A percentile compares a stretch with the other conserved stretches of the same genome.
Evolutionary conservation across 805 yeast genomes (phyloP).

Genomic region (Lipomyces sp.): DNA sequence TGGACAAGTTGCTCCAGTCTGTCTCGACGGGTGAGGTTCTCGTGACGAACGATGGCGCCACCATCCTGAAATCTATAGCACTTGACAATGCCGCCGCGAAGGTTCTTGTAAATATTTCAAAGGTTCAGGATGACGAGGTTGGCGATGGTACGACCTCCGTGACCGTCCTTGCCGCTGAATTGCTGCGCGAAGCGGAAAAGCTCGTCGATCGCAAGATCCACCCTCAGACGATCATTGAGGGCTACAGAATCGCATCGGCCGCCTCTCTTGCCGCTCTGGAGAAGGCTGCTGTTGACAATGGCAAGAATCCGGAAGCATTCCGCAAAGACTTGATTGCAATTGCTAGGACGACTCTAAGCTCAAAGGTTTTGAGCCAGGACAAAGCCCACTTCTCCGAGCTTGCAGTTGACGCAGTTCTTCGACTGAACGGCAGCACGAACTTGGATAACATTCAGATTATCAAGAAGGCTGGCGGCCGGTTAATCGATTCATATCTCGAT

Average conservation of each 20-base stretch:
- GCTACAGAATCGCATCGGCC: slow-evolving; percentile 81
- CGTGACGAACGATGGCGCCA: slow-evolving; percentile 98
- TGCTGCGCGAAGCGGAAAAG: slow-evolving; percentile 91
- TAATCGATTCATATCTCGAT: slow-evolving; percentile 87
- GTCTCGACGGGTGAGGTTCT: slow-evolving; percentile 73
- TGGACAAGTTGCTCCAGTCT: slow-evolving; percentile 92
- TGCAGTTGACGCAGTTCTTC: slow-evolving; percentile 90
- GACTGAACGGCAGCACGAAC: slow-evolving; percentile 82
- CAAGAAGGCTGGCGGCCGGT: slow-evolving; percentile 88
- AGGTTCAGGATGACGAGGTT: slow-evolving; percentile 96
- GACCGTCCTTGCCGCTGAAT: slow-evolving; percentile 89
- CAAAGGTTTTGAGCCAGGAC: slow-evolving; percentile 93
- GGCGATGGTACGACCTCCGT: slow-evolving; percentile 99
- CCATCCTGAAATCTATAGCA: slow-evolving; percentile 89
- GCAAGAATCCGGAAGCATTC: slow-evolving; percentile 55
- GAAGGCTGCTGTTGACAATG: slow-evolving; percentile 71
- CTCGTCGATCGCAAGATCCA: slow-evolving; percentile 89
- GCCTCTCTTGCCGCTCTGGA: slow-evolving; percentile 84
- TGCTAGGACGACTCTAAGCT: slow-evolving; percentile 89
- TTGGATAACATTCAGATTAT: slow-evolving; percentile 90
- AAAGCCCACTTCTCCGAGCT: slow-evolving; percentile 82
- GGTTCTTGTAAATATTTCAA: slow-evolving; percentile 87
- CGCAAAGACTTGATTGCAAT: slow-evolving; percentile 76
- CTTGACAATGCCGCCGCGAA: slow-evolving; percentile 97
- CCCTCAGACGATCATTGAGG: slow-evolving; percentile 96